Evolutionary conservation across 495 filamentous ascomycete species (phyloP), one percentile per base, ranked within the genome.

Genomic region (Staphylotrichum tortipilum): DNA sequence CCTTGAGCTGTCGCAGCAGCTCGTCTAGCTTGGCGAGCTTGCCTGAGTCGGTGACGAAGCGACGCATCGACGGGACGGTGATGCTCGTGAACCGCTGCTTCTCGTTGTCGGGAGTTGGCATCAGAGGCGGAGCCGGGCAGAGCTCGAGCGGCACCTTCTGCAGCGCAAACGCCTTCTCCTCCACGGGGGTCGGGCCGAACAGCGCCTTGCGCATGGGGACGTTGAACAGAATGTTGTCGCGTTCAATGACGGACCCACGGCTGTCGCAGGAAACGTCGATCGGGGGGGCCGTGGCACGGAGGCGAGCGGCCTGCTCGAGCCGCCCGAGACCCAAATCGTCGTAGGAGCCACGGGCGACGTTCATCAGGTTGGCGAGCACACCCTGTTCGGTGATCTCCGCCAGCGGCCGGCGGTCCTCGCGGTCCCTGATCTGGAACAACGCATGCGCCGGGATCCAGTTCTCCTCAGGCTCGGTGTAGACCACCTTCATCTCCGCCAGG

Each of bases 11-110:
- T 38, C 82, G 81, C 24, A 99, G 75, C 19, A 99, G 78, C 47
- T 87, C 75, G 67, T 99, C 92, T 22, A 99, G 76, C 58, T 89
- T 89, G 29, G 88, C 88, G 43, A 99, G 78, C 66, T 99, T 99
- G 55, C 92, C 92, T 12, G 89, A 95, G 62, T 97, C 92, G 5
- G 90, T 96, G 44, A 99, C 92, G 62, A 99, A 97, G 56, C 94
- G 89, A 33, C 84, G 82, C 92, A 99, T 99, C n/a, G 88, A 95
- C 0, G 92, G 92, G 26, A 96, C 89, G 53, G 84, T 79, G 58
- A 99, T 94, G 59, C 88, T 83, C 28, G 85, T 94, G 68, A 88
- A 96, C 23, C 85, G 80, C 45, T 78, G 75, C 67, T 90, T 91
- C 57, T 82, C 75, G 19, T 86, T 87, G 28, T 84, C 78, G 7